Evolutionary conservation across 441 rosid species (phyloP), one percentile per base, ranked within the genome.

Genomic region (Raphanus hybrid): DNA sequence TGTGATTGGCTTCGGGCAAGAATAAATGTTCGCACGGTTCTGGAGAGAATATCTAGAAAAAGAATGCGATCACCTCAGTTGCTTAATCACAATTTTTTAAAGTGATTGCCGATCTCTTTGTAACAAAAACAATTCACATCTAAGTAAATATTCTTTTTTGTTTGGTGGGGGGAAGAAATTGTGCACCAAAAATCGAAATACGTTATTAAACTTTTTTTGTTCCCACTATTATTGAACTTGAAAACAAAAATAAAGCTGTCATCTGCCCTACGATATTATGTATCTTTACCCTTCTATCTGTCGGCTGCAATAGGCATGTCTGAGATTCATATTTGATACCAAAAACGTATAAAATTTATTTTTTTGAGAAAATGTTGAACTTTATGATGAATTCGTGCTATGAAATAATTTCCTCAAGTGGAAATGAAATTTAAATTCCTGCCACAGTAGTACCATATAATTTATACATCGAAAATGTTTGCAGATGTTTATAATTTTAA

Each of bases 51-150:
- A 5, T 64, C 10, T 50, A 20, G 11, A 64, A 73, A 29, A 52
- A 52, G 43, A 35, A 35, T 9, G 43, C 3, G 16, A 35, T n/a
- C 63, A 14, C 7, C 64, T 29, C 34, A 37, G 45, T 55, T 55
- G 65, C 18, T 43, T 27, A 67, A 18, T 64, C 27, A 35, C 15
- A 7, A 8, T 3, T 0, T 1, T 16, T 3, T 2, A 35, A 32
- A 27, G 18, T 61, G 65, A 61, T 61, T 61, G 15, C 39, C 39
- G 9, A 61, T 52, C 58, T 52, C 58, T 60, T 3, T 29, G 39
- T 61, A 61, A 61, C 65, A 27, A 61, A 12, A 61, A 27, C 39
- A 27, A 12, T 61, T 61, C 10, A 61, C 10, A 61, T 61, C 65
- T 29, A 61, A 12, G 6, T 6, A 60, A 43, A 60, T 23, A 4